Evolutionary conservation across 148 eudicot species (phyloP).

Genomic region (Vaccinium darrowii): DNA sequence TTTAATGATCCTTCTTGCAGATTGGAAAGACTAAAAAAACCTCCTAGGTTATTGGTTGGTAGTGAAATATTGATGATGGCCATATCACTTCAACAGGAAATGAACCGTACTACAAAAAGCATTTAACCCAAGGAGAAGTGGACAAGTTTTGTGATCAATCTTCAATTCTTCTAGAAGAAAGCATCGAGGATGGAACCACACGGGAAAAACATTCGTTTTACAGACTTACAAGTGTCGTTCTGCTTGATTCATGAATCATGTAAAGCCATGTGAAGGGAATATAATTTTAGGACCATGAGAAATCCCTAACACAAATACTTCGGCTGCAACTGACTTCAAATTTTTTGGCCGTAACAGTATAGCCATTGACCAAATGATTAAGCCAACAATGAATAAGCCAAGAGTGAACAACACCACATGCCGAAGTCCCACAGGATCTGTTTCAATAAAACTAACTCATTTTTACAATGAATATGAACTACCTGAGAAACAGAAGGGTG

Average conservation of each 20-base stretch:
- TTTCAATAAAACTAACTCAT: neutral
- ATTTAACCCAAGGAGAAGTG: neutral
- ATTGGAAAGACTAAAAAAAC: neutral
- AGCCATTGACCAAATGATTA: neutral
- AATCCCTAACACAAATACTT: neutral
- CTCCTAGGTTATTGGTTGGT: neutral
- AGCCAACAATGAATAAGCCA: neutral
- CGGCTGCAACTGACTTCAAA: neutral
- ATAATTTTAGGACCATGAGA: neutral
- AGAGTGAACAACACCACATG: neutral
- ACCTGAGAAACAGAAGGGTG: conserved; percentile 85
- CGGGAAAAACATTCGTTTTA: neutral
- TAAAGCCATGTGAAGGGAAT: neutral
- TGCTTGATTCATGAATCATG: neutral
- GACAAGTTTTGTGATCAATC: neutral
- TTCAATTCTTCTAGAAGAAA: conserved; percentile 2
- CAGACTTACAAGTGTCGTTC: neutral
- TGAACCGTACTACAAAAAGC: neutral
- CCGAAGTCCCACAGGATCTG: neutral
- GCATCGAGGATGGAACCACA: neutral
- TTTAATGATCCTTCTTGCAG: neutral
- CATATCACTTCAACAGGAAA: neutral
- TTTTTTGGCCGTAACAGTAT: neutral
- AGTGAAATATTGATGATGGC: neutral
- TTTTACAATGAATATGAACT: neutral